Evolutionary conservation across 805 yeast genomes (phyloP).

Genomic region (Kazachstania psychrophila): DNA sequence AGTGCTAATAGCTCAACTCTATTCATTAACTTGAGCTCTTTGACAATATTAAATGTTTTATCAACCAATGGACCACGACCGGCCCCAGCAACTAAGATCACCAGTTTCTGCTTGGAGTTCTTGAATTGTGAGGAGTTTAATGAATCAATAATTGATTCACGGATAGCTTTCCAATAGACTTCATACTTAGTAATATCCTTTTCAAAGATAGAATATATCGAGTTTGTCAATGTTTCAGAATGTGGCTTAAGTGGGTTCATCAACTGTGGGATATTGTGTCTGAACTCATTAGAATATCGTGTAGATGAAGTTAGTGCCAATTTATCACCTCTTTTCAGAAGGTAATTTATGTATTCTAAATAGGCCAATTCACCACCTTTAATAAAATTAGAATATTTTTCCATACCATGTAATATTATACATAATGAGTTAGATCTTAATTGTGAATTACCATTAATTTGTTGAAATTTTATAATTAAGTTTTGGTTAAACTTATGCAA

Average conservation of each 20-base stretch:
- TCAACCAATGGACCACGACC: constrained; percentile 81
- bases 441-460: constrained; percentile 33
- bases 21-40: constrained; percentile 19
- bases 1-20: constrained; percentile 43
- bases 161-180: constrained; percentile 56
- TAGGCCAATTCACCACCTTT: constrained; percentile 34
- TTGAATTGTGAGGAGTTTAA: not conserved
- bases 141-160: constrained; percentile 39
- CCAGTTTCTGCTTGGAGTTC: constrained; percentile 16
- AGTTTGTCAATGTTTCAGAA: constrained; percentile 43
- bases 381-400: constrained; percentile 30
- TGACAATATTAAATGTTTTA: constrained; percentile 37
- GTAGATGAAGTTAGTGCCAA: not conserved
- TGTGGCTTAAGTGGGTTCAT: constrained; percentile 68
- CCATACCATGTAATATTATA: constrained; percentile 47
- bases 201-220: constrained; percentile 63
- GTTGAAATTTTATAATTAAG: constrained; percentile 35
- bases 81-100: constrained; percentile 68
- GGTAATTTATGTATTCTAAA: constrained; percentile 36
- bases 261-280: constrained; percentile 17
- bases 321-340: constrained; percentile 31
- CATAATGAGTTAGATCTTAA: constrained; percentile 22
- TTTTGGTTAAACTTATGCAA: constrained; percentile 49
- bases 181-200: constrained; percentile 60
- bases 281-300: not conserved